Evolutionary conservation across 2,329 filamentous ascomycete genomes (phyloP).

Genomic region (Rachicladosporium sp.): DNA sequence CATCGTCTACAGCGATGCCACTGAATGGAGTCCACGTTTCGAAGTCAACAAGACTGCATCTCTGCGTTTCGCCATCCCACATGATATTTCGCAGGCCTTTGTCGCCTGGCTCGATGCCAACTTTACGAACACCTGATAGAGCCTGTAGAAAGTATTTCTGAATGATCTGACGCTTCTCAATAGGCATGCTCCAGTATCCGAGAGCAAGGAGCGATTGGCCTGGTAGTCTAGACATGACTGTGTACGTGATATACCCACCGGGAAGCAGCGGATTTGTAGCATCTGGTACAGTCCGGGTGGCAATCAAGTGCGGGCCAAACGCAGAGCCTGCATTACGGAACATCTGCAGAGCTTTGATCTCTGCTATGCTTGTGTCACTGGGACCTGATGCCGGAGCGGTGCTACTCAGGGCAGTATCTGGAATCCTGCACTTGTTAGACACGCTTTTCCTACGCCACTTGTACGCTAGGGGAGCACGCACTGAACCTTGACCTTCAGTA

Average conservation of each 20-base stretch:
- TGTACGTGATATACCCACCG: constrained; percentile 15
- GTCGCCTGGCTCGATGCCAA: constrained; percentile 20
- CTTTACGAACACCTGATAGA: constrained; percentile 13
- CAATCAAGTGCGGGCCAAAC: constrained; percentile 18
- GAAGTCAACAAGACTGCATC: constrained; percentile 18
- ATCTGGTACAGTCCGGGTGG: constrained; percentile 12
- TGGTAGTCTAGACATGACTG: constrained; percentile 18
- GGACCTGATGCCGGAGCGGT: constrained; percentile 11
- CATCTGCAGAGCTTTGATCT: constrained; percentile 14
- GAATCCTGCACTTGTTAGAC: too few relatives aligned
- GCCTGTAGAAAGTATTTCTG: constrained; percentile 12
- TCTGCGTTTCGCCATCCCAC: constrained; percentile 12
- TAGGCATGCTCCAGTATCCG: constrained; percentile 18
- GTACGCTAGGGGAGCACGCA: too few relatives aligned
- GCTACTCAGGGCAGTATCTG: background rate
- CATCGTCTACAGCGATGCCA: constrained; percentile 13
- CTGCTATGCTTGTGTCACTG: constrained; percentile 15
- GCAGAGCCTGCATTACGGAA: constrained; percentile 10
- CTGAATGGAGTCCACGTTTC: constrained; percentile 15
- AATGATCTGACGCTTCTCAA: constrained; percentile 11
- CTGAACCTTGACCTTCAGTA: too few relatives aligned
- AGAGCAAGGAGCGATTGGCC: constrained; percentile 17
- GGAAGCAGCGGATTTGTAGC: constrained; percentile 11
- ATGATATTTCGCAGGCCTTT: constrained; percentile 21
- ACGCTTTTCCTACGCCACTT: too few relatives aligned